Conservation (phyloP, 1,139 yeast species). For the Pichia sp. region DNA sequence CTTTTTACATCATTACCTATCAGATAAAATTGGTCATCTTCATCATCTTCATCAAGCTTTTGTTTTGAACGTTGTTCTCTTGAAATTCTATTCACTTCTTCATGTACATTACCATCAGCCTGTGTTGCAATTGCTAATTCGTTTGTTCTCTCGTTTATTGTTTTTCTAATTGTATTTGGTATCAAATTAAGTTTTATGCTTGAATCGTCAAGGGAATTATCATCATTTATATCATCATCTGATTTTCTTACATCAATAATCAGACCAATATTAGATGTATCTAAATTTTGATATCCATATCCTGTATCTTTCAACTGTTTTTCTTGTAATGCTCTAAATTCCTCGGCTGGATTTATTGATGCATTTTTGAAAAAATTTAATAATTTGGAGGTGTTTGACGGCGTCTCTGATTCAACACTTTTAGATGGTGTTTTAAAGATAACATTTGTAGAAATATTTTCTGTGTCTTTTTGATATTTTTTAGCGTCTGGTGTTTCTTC, state of each 20-base stretch:
- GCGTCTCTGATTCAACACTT: neutral
- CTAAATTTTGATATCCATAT: conserved; percentile 2
- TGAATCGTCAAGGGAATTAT: conserved; percentile 19
- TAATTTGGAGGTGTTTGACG: neutral
- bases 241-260: conserved; percentile 6
- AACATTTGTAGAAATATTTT: neutral
- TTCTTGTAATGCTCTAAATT: conserved; percentile 11
- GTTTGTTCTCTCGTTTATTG: conserved; percentile 1
- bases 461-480: conserved; percentile 6
- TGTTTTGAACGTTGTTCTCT: conserved; percentile 8
- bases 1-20: neutral
- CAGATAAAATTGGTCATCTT: neutral
- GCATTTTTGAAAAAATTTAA: neutral
- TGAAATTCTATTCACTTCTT: conserved; percentile 16
- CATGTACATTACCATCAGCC: conserved; percentile 20
- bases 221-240: conserved; percentile 6
- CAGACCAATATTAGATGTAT: conserved; percentile 7
- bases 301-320: neutral
- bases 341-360: conserved; percentile 5
- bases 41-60: neutral
- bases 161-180: conserved; percentile 1
- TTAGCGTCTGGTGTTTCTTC: conserved; percentile 19
- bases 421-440: conserved; percentile 16
- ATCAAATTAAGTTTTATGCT: conserved; percentile 20
- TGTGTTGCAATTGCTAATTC: conserved; percentile 10